These are phyloP conservation scores for Umbelopsis sp. DNA, from an alignment of 192 early-diverging fungal genomes.

Conservation along the genomic window DNA sequence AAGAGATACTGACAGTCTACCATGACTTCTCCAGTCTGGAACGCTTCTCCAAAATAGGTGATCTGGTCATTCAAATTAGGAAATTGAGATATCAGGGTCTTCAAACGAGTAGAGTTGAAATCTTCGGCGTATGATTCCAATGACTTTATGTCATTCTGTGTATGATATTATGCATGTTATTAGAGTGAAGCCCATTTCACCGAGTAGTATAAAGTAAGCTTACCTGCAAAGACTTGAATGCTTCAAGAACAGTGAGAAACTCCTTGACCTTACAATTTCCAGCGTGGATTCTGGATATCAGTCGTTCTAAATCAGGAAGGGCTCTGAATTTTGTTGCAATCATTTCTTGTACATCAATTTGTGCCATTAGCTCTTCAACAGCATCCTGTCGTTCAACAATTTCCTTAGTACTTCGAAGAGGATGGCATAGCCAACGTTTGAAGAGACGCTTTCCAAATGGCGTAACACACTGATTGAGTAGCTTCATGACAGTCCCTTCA, in stretches of 20 bases:
- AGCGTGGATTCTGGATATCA: conserved; percentile 88
- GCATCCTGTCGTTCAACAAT: conserved; percentile 90
- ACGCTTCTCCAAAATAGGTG: conserved; percentile 68
- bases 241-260: conserved; percentile 70
- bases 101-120: conserved; percentile 62
- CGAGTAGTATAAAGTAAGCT: conserved; percentile 22
- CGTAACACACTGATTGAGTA: conserved; percentile 83
- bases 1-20: conserved; percentile 34
- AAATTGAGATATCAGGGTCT: conserved; percentile 44
- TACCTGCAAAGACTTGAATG: conserved; percentile 55
- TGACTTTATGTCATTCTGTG: conserved; percentile 37
- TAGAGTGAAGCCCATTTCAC: neutral
- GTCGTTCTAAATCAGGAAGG: conserved; percentile 88
- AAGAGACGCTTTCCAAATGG: conserved; percentile 89
- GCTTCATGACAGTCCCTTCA: conserved; percentile 80
- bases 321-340: conserved; percentile 46
- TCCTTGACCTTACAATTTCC: conserved; percentile 84
- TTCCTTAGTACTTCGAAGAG: conserved; percentile 61
- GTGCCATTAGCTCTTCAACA: conserved; percentile 75
- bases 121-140: conserved; percentile 35
- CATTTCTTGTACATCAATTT: conserved; percentile 49
- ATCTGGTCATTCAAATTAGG: conserved; percentile 65
- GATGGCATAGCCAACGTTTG: conserved; percentile 87
- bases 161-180: neutral
- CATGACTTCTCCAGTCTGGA: conserved; percentile 29